A percentile compares a stretch with the other conserved stretches of the same genome.
phyloP scores from a whole-genome alignment of 352 stramenopile genomes.

The Globisporangium barbulae region DNA sequence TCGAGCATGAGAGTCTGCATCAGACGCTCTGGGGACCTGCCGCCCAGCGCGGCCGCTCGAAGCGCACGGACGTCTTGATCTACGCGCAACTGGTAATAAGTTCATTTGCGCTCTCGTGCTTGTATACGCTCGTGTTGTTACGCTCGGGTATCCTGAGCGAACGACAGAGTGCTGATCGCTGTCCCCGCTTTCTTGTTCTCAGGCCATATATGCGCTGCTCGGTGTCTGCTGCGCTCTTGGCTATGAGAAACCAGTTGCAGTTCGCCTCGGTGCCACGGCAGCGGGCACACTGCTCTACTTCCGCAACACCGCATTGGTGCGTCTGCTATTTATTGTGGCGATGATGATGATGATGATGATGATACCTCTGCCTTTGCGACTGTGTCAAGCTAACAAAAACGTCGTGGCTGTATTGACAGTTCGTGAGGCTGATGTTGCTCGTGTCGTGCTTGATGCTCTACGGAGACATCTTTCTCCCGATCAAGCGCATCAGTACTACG shows the following conservation, averaged over 20 bases:
- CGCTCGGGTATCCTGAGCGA: not conserved
- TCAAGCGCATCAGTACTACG: constrained; percentile 20
- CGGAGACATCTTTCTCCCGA: constrained; percentile 50
- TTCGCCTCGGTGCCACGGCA: constrained; percentile 32
- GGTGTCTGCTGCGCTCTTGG: constrained; percentile 30
- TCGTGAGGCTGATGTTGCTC: constrained; percentile 54
- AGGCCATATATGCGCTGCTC: constrained; percentile 31
- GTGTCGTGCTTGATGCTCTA: constrained; percentile 50
- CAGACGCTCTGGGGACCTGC: constrained; percentile 55
- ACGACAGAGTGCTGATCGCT: not conserved
- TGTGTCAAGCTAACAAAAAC: not conserved
- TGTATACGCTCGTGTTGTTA: not conserved
- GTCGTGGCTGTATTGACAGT: constrained; percentile 28
- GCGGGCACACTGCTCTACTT: constrained; percentile 53
- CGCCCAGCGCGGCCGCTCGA: constrained; percentile 38
- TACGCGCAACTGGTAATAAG: constrained; percentile 45
- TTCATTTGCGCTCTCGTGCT: not conserved
- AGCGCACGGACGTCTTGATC: constrained; percentile 32
- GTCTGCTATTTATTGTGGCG: not conserved
- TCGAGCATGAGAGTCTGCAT: constrained; percentile 60
- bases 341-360: not conserved
- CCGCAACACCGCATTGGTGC: constrained; percentile 52
- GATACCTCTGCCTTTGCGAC: not conserved
- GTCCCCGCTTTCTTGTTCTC: not conserved
- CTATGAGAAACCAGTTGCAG: constrained; percentile 53